Percentiles rank a stretch among this genome's conserved stretches.
phyloP scores from a whole-genome alignment of 2,329 filamentous ascomycete species.

The Monosporascus sp. region DNA sequence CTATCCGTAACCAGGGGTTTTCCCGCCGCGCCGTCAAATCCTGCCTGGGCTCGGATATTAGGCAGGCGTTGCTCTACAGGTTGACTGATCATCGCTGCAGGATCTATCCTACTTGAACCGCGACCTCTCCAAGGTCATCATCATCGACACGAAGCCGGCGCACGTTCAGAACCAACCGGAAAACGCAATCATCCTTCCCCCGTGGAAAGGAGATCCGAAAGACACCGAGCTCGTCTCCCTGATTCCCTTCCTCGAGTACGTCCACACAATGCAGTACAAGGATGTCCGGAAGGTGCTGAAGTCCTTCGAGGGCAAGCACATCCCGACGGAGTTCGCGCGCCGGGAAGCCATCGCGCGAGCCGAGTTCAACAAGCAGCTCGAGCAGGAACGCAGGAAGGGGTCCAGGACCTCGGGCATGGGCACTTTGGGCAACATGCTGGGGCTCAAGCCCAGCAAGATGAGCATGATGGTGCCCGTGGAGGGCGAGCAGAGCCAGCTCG shows the following conservation, averaged over 20 bases:
- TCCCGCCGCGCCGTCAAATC: neutral
- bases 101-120: conserved; percentile 98
- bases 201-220: conserved; percentile 78
- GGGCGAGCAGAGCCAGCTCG: conserved; percentile 64
- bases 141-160: conserved; percentile 78
- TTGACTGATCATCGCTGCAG: conserved; percentile 38
- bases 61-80: conserved; percentile 8
- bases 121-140: conserved; percentile 88
- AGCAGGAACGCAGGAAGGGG: conserved; percentile 58
- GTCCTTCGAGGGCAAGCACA: conserved; percentile 83
- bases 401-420: conserved; percentile 55
- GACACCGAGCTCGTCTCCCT: conserved; percentile 84
- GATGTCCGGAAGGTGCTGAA: conserved; percentile 84
- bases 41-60: neutral
- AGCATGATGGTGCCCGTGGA: conserved; percentile 54
- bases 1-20: neutral
- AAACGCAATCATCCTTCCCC: conserved; percentile 86
- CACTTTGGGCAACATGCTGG: conserved; percentile 65
- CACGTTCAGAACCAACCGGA: conserved; percentile 91
- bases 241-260: conserved; percentile 96
- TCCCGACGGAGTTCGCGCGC: conserved; percentile 83
- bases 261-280: conserved; percentile 85
- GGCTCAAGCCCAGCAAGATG: conserved; percentile 67
- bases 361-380: conserved; percentile 75
- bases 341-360: conserved; percentile 81